Evolutionary conservation across 306 rosid species (phyloP).

Genomic region (Lathyrus sativus): DNA sequence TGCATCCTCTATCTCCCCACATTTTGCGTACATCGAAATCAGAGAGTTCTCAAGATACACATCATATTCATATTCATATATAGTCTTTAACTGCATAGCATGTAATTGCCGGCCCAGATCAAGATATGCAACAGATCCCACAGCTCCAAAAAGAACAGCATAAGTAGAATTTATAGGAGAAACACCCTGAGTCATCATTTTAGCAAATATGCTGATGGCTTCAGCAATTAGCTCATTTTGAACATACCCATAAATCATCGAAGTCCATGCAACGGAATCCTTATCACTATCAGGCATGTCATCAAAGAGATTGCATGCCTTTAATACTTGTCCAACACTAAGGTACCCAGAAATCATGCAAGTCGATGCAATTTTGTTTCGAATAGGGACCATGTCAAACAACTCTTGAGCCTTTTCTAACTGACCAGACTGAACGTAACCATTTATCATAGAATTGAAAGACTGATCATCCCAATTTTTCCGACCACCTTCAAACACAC

Average conservation of each 20-base stretch:
- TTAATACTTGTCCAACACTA: conserved; percentile 53
- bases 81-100: conserved; percentile 58
- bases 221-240: conserved; percentile 64
- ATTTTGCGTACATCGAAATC: conserved; percentile 77
- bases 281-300: conserved; percentile 61
- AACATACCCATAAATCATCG: conserved; percentile 67
- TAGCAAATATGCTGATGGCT: conserved; percentile 52
- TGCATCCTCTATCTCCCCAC: conserved; percentile 71
- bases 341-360: conserved; percentile 69
- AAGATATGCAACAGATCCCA: conserved; percentile 77
- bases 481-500: conserved; percentile 41
- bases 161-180: conserved; percentile 55
- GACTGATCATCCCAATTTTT: conserved; percentile 42
- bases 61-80: conserved; percentile 50
- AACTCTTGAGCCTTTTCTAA: conserved; percentile 62
- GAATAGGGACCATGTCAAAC: conserved; percentile 50
- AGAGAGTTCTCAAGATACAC: conserved; percentile 70
- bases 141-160: conserved; percentile 71
- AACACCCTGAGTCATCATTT: conserved; percentile 59
- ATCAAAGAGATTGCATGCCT: conserved; percentile 55
- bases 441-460: conserved; percentile 61
- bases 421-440: conserved; percentile 56
- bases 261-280: conserved; percentile 75
- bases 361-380: conserved; percentile 61
- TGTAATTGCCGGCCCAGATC: conserved; percentile 74